These are phyloP conservation scores for Yarrowia porcina DNA, from an alignment of 805 yeast genomes.

Conservation along the genomic window DNA sequence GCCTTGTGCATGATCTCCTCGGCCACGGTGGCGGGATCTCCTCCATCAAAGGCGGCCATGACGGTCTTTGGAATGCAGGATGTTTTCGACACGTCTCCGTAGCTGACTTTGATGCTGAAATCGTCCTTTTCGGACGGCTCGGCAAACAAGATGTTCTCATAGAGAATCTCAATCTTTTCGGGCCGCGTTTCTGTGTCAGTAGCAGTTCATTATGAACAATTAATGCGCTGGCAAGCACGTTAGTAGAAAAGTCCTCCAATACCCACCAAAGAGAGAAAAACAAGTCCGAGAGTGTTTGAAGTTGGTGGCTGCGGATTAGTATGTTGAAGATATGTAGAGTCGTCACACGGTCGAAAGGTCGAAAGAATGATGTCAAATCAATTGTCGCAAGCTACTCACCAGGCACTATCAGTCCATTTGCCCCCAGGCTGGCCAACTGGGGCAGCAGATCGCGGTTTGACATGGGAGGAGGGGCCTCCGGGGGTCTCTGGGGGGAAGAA, in stretches of 20 bases:
- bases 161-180: neutral
- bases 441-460: constrained; percentile 18
- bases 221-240: no score
- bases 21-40: neutral
- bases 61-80: neutral
- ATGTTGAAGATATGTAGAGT: neutral
- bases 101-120: neutral
- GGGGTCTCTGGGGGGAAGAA: neutral
- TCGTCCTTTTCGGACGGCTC: constrained; percentile 12
- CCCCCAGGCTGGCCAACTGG: constrained; percentile 18
- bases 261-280: constrained; percentile 14
- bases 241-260: neutral
- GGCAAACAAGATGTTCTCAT: neutral
- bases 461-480: constrained; percentile 12
- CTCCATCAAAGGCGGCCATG: neutral
- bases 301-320: constrained; percentile 5
- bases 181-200: constrained; percentile 17
- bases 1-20: constrained; percentile 29
- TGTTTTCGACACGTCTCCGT: neutral
- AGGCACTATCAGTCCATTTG: constrained; percentile 18
- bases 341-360: neutral
- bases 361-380: neutral
- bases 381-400: constrained; percentile 9
- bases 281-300: neutral
- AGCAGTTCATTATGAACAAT: no score